A percentile compares a stretch with the other conserved stretches of the same genome.
Evolutionary conservation across 129 eudicot genomes (phyloP).

Genomic region (Escallonia herrerae): DNA sequence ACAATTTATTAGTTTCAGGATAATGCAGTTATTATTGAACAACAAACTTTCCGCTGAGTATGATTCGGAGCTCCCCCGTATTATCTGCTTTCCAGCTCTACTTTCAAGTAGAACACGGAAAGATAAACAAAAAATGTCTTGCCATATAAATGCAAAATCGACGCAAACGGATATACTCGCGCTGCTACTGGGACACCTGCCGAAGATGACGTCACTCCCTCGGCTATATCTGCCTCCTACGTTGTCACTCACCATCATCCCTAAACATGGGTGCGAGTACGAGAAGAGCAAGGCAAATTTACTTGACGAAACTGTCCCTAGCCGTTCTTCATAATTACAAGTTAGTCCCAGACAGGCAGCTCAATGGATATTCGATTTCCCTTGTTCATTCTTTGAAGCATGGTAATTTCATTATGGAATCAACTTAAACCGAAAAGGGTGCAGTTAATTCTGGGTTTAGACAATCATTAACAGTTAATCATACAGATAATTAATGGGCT

Average conservation of each 20-base stretch:
- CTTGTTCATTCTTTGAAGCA: too few species aligned
- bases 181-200: neutral
- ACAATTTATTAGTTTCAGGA: too few species aligned
- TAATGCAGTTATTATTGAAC: too few species aligned
- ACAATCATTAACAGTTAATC: constrained; percentile 1
- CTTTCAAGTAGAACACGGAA: constrained; percentile 27
- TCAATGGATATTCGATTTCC: too few species aligned
- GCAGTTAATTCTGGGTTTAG: neutral
- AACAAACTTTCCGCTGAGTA: constrained; percentile 17
- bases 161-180: constrained; percentile 27
- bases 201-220: neutral
- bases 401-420: too few species aligned
- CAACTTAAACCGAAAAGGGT: too few species aligned
- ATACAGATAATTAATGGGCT: too few species aligned
- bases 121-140: constrained; percentile 5
- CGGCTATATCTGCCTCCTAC: too few species aligned
- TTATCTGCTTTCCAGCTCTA: constrained; percentile 36
- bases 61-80: constrained; percentile 24
- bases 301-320: neutral
- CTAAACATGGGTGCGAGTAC: neutral
- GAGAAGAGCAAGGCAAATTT: neutral
- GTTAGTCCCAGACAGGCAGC: neutral
- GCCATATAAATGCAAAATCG: neutral
- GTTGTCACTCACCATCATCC: neutral
- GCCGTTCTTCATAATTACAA: neutral